A percentile compares a stretch with the other conserved stretches of the same genome.
phyloP scores from a whole-genome alignment of 805 yeast species.

The Sugiyamaella marilandica region DNA sequence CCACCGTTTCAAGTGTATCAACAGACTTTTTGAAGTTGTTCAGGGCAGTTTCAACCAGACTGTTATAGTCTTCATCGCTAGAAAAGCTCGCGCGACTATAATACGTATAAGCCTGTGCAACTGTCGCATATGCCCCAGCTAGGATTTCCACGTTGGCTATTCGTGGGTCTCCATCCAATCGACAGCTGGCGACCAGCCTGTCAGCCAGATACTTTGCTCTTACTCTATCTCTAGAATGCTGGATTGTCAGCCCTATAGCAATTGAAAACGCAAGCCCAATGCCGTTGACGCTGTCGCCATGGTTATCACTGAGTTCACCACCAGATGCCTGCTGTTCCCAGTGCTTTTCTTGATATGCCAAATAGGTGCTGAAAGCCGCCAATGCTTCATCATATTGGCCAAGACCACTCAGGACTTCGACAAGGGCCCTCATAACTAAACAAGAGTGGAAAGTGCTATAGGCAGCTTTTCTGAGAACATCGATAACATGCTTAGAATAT shows the following conservation, averaged over 20 bases:
- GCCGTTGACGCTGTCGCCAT: constrained; percentile 20
- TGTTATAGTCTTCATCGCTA: constrained; percentile 14
- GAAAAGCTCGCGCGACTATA: constrained; percentile 11
- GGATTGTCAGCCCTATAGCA: constrained; percentile 15
- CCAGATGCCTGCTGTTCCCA: constrained; percentile 25
- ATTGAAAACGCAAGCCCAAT: constrained; percentile 11
- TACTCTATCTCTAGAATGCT: constrained; percentile 13
- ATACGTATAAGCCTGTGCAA: constrained; percentile 16
- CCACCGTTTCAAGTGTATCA: constrained; percentile 14
- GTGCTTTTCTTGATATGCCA: constrained; percentile 27
- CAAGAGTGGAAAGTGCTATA: constrained; percentile 33
- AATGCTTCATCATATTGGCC: constrained; percentile 30
- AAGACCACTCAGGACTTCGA: constrained; percentile 26
- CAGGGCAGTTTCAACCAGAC: constrained; percentile 17
- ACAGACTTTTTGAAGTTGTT: constrained; percentile 18
- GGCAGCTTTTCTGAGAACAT: constrained; percentile 19
- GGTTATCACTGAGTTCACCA: constrained; percentile 22
- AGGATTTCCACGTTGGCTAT: not conserved
- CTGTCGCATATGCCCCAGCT: constrained; percentile 17
- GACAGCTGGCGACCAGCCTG: constrained; percentile 7
- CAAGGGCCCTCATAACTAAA: constrained; percentile 29
- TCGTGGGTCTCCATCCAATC: not conserved
- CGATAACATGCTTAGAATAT: constrained; percentile 18
- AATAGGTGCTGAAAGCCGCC: constrained; percentile 32
- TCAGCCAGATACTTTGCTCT: constrained; percentile 21